Percentiles rank a stretch among this genome's conserved stretches.
Evolutionary conservation across 306 rosid genomes (phyloP).

Genomic region (Quercus berberidifolia): DNA sequence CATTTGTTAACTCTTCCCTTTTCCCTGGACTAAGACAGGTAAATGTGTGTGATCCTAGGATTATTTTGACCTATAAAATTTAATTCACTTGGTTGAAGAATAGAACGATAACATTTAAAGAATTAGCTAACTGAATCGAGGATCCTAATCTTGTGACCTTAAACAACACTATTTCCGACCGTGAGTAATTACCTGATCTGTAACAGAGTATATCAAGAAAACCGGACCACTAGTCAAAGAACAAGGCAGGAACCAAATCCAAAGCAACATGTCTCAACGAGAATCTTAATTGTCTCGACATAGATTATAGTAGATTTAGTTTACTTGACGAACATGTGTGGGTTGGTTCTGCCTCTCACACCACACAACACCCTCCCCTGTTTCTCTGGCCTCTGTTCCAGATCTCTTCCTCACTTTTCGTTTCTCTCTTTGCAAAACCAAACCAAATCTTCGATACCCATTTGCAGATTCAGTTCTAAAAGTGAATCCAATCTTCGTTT

Average conservation of each 20-base stretch:
- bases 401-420: slow-evolving; percentile 30
- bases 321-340: slow-evolving; percentile 51
- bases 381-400: slow-evolving; percentile 15
- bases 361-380: slow-evolving; percentile 12
- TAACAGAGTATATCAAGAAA: neutral
- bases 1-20: too few species aligned
- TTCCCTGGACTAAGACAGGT: too few species aligned
- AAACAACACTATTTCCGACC: neutral
- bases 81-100: too few species aligned
- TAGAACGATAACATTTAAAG: too few species aligned
- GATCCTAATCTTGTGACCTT: too few species aligned
- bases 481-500: slow-evolving; percentile 2
- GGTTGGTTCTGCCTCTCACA: slow-evolving; percentile 32
- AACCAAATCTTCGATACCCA: slow-evolving; percentile 29
- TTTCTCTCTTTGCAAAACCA: slow-evolving; percentile 29
- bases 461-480: slow-evolving; percentile 8
- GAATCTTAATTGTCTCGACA: slow-evolving; percentile 24
- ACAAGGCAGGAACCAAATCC: neutral
- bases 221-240: neutral
- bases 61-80: too few species aligned
- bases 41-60: too few species aligned
- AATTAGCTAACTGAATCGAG: too few species aligned
- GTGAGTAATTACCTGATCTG: neutral
- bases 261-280: slow-evolving; percentile 1
- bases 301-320: slow-evolving; percentile 3